Percentiles rank a stretch among this genome's conserved stretches.
These are phyloP conservation scores for maize (Zea mays) DNA, from an alignment of 176 grass and related monocot genomes.

Conservation along the genomic window DNA sequence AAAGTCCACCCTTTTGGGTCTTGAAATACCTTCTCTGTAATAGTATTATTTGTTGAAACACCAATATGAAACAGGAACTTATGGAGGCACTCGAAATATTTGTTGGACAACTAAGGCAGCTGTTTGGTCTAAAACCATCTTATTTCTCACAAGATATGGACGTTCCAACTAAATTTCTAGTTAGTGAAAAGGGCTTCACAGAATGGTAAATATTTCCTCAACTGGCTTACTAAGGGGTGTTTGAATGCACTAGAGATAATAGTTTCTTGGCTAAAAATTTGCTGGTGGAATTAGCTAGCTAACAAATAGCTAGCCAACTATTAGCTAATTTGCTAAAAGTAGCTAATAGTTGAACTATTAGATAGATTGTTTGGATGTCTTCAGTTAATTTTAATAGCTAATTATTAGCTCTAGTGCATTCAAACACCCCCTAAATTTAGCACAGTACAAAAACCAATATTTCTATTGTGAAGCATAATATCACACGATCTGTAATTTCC, in stretches of 20 bases:
- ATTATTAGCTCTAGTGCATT: no score
- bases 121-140: constrained; percentile 83
- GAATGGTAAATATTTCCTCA: constrained; percentile 66
- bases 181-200: constrained; percentile 83
- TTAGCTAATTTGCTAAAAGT: no score
- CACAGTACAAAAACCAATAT: background rate
- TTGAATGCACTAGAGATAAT: no score
- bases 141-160: constrained; percentile 51
- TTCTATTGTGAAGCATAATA: background rate
- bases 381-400: no score
- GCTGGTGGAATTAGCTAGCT: no score
- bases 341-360: no score
- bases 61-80: constrained; percentile 76
- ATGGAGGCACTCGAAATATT: constrained; percentile 82
- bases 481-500: background rate
- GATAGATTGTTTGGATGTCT: no score
- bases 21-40: constrained; percentile 29
- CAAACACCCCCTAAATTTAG: background rate
- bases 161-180: constrained; percentile 57
- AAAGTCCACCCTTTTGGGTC: background rate
- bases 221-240: background rate
- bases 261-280: no score
- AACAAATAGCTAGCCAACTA: no score
- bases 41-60: constrained; percentile 25
- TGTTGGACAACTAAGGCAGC: constrained; percentile 77